Base-by-base conservation (phyloP, 1,139 yeast genomes). In the Saccharomyces pastorianus region DNA sequence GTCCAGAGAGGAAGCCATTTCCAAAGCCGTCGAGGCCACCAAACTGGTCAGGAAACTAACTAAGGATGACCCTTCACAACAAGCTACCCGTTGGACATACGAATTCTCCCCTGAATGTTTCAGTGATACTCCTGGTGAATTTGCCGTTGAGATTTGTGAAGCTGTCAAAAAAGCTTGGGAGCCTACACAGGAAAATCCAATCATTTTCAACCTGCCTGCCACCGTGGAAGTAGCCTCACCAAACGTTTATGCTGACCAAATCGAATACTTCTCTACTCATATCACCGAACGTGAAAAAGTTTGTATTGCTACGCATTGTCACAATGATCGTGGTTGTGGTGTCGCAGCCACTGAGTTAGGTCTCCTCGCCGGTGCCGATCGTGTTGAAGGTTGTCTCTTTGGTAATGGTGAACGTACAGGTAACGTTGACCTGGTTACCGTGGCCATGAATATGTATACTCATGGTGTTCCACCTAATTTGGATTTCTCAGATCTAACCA, bases 371-470 rank as follows among this genome's bases (percentile, higher is more conserved):
- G 98, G 99, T 61, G 98, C 96, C 48, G 96, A 93, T 73, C 84
- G 99, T 74, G 95, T 93, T 46, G 99, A 93, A 74, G 98, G 99
- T 53, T 93, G 98, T 76, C 76, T 93, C 58, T 93, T 93, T 66
- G 98, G 98, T 61, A 93, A 91, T 71, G 98, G 99, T 70, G 99
- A 93, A 78, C 84, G 98, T 74, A 93, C 99, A 29, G 98, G 99
- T 70, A 93, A 93, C 71, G 98, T 93, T 60, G 99, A 93, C 72
- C 76, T 93, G 56, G 96, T 91, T 53, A 91, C 97, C 11, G 80
- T 93, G 59, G 98, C 96, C 2, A 78, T 93, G 63, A 93, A 93
- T 73, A 76, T 93, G 76, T 91, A 90, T 76, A 93, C 98, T 46
- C 96, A 93, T 73, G 98, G 98, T 59, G 82, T 90, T 47, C 70